Percentiles rank a stretch among this genome's conserved stretches.
Conservation (phyloP, 768 basidiomycete species). For the Strobilomyces dryophilus region DNA sequence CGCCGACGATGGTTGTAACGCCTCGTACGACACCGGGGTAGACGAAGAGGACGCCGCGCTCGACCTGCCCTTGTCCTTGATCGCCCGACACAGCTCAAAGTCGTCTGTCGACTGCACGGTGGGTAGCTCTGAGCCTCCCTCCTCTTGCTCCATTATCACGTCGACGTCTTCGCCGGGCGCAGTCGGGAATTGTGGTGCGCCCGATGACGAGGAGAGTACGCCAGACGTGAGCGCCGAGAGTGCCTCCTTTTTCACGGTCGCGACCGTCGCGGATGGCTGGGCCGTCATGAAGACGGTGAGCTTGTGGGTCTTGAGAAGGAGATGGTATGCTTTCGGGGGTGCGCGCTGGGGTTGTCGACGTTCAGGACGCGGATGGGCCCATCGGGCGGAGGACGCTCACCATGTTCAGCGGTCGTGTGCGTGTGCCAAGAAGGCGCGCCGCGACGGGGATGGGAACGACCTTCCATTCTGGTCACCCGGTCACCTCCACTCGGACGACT, state of each 20-base stretch:
- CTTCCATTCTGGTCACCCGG: slow-evolving; percentile 22
- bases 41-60: slow-evolving; percentile 28
- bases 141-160: slow-evolving; percentile 15
- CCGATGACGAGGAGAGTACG: slow-evolving; percentile 30
- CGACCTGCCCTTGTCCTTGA: slow-evolving; percentile 47
- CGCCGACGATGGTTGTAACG: slow-evolving; percentile 39
- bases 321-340: slow-evolving; percentile 59
- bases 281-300: slow-evolving; percentile 60
- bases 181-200: slow-evolving; percentile 29
- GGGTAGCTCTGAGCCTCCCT: slow-evolving; percentile 29
- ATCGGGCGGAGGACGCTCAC: slow-evolving; percentile 6
- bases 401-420: slow-evolving; percentile 11
- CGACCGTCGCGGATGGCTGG: slow-evolving; percentile 50
- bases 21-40: slow-evolving; percentile 40
- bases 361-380: background rate
- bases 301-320: slow-evolving; percentile 72
- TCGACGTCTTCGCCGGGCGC: slow-evolving; percentile 26
- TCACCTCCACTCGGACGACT: slow-evolving; percentile 11
- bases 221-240: slow-evolving; percentile 55
- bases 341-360: slow-evolving; percentile 44
- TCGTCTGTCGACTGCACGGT: slow-evolving; percentile 36
- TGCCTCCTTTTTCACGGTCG: slow-evolving; percentile 57
- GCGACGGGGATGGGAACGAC: slow-evolving; percentile 18
- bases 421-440: background rate
- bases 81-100: slow-evolving; percentile 60